Evolutionary conservation across 805 yeast genomes (phyloP).

Genomic region (Zygosaccharomyces kombuchaensis): DNA sequence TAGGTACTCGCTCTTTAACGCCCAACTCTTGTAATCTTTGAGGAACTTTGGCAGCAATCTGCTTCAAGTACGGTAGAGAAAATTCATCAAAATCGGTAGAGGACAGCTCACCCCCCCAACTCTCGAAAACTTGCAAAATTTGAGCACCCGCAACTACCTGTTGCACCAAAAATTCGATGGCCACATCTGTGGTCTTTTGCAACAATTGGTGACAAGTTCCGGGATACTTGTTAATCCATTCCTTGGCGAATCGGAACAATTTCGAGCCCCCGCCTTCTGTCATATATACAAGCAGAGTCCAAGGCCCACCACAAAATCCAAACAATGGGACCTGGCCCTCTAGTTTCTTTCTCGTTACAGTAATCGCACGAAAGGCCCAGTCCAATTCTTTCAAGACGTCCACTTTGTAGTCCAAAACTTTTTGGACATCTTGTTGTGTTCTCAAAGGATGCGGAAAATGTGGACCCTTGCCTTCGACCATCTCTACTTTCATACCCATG

Average conservation of each 20-base stretch:
- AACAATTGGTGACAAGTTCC: slow-evolving; percentile 65
- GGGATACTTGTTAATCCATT: slow-evolving; percentile 84
- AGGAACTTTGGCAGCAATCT: slow-evolving; percentile 68
- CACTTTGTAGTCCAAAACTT: slow-evolving; percentile 52
- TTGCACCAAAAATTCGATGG: slow-evolving; percentile 86
- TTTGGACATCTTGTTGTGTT: slow-evolving; percentile 58
- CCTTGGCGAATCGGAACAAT: slow-evolving; percentile 83
- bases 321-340: slow-evolving; percentile 89
- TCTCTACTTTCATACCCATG: slow-evolving; percentile 91
- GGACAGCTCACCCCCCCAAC: slow-evolving; percentile 97
- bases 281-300: slow-evolving; percentile 96
- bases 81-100: slow-evolving; percentile 85
- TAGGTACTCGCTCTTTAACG: slow-evolving; percentile 65
- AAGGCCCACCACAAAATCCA: slow-evolving; percentile 97
- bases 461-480: slow-evolving; percentile 94
- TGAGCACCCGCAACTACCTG: slow-evolving; percentile 98
- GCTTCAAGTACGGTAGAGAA: slow-evolving; percentile 80
- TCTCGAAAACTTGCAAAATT: slow-evolving; percentile 93
- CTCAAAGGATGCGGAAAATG: slow-evolving; percentile 86
- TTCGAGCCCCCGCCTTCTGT: slow-evolving; percentile 96
- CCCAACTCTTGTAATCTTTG: slow-evolving; percentile 67
- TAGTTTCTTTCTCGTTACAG: slow-evolving; percentile 79
- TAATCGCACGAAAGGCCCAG: slow-evolving; percentile 95
- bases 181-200: slow-evolving; percentile 77
- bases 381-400: slow-evolving; percentile 74